Evolutionary conservation across 108 stramenopile genomes (phyloP).

Genomic region (Pseudonitzschia pungens): DNA sequence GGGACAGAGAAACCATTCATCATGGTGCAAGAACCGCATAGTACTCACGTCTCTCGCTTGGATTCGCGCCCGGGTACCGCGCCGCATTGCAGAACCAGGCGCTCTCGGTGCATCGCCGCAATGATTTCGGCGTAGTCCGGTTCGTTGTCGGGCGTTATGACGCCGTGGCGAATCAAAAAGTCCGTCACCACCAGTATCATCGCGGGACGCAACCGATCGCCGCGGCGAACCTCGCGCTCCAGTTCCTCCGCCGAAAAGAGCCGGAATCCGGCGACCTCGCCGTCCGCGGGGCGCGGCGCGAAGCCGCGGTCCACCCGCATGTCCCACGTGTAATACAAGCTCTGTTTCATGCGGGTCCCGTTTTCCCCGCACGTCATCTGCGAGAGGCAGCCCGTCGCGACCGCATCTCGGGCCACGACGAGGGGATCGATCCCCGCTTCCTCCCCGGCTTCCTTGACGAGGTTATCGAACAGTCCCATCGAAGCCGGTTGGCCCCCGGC

Average conservation of each 20-base stretch:
- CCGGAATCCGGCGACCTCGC: constrained; percentile 41
- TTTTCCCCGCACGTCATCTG: constrained; percentile 33
- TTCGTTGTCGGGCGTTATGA: constrained; percentile 23
- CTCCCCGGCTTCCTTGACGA: constrained; percentile 43
- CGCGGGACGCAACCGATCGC: constrained; percentile 31
- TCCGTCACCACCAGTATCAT: constrained; percentile 37
- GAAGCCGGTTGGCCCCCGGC: constrained; percentile 42
- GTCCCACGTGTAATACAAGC: constrained; percentile 47
- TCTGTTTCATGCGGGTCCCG: constrained; percentile 41
- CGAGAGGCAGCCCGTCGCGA: constrained; percentile 20
- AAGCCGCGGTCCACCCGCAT: constrained; percentile 30
- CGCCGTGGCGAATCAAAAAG: constrained; percentile 39
- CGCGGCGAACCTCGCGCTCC: constrained; percentile 36
- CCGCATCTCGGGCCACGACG: constrained; percentile 11
- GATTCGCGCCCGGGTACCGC: too few relatives aligned
- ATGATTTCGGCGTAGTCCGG: constrained; percentile 22
- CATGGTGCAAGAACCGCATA: too few relatives aligned
- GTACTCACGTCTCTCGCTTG: too few relatives aligned
- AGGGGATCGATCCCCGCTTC: constrained; percentile 42
- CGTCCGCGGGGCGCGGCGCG: constrained; percentile 32
- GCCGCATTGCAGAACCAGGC: constrained; percentile 23
- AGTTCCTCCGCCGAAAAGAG: constrained; percentile 34
- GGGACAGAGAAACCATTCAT: too few relatives aligned
- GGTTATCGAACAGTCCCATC: constrained; percentile 33
- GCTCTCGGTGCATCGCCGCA: constrained; percentile 30